Base-by-base conservation (phyloP, 768 basidiomycete species). In the Amyloporia xantha region DNA sequence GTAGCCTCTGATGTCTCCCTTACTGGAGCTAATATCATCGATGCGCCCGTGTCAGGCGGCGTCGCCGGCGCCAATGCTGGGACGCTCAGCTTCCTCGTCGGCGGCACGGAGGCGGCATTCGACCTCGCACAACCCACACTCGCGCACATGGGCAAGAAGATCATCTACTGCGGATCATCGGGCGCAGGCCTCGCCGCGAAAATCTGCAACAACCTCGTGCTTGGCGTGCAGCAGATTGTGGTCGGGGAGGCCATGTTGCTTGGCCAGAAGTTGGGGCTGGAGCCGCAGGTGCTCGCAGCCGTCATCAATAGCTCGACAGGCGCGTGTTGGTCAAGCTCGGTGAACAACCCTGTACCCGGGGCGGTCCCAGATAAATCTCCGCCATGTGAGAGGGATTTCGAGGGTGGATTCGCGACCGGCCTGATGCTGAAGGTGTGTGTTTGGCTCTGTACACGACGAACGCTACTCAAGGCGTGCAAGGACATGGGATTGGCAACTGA, bases 1-100 rank as follows among this genome's bases (percentile, higher is more conserved):
- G 80, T 94, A 10, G 78, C 91, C 0, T 51, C 62, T 9, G 67
- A 73, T 20, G 77, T 88, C 1, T 69, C 67, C 9, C 49, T 59
- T 12, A 67, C 73, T 23, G 83, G 86, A 21, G 89, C 83, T 5
- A 67, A 67, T 35, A 91, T 96, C 81, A 74, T 96, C 19, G 94
- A 97, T 62, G 92, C 94, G 4, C 94, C 94, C 2, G 93, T 97
- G 1, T 93, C 91, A 41, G 94, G 94, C 48, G 93, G 91, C 27
- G 89, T 91, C 9, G 71, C 85, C 12, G 94, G 91, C 25, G 94
- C 94, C 9, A 82, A 83, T 62, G 88, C 87, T 13, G 93, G 82
- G 21, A 88, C 89, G 1, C 72, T 97, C 19, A 85, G 91, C 3
- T 96, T 98, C 72, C 84, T 98, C 42, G 89, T 94, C 17, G 94